Conservation (phyloP, 345 rosid species). For the Pseudoturritis turrita region DNA sequence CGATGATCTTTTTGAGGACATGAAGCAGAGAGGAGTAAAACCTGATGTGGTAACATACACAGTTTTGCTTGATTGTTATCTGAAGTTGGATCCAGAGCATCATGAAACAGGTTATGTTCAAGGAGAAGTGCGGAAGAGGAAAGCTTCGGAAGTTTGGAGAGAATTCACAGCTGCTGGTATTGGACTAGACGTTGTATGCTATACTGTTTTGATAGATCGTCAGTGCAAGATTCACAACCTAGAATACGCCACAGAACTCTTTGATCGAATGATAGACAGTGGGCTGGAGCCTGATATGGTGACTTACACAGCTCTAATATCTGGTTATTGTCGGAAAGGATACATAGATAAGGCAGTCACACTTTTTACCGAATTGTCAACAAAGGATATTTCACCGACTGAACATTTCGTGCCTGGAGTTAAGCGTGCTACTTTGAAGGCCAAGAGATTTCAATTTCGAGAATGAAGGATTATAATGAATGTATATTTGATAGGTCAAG, state of each 20-base stretch:
- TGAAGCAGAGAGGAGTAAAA: constrained; percentile 55
- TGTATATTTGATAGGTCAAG: not conserved
- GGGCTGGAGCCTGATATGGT: constrained; percentile 61
- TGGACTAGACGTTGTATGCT: constrained; percentile 47
- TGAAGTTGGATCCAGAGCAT: constrained; percentile 23
- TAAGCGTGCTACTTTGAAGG: constrained; percentile 29
- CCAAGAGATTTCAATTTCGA: not conserved
- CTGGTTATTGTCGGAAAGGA: constrained; percentile 39
- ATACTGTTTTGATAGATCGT: constrained; percentile 58
- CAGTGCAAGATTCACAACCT: constrained; percentile 49
- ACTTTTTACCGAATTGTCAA: constrained; percentile 40
- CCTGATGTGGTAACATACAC: constrained; percentile 64
- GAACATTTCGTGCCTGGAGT: constrained; percentile 8
- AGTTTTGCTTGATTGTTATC: constrained; percentile 47
- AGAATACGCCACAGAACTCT: constrained; percentile 35
- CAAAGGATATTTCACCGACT: constrained; percentile 34
- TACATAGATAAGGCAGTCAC: constrained; percentile 36
- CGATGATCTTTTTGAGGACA: constrained; percentile 39
- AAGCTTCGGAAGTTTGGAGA: constrained; percentile 28
- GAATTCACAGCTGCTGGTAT: constrained; percentile 41
- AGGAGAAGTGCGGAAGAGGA: constrained; percentile 13
- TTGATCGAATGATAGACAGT: constrained; percentile 44
- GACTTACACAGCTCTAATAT: constrained; percentile 54
- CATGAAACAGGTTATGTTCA: constrained; percentile 1
- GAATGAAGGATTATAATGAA: not conserved